Conservation (phyloP, 1,284 basidiomycete species). For the Papiliotrema fonsecae region DNA sequence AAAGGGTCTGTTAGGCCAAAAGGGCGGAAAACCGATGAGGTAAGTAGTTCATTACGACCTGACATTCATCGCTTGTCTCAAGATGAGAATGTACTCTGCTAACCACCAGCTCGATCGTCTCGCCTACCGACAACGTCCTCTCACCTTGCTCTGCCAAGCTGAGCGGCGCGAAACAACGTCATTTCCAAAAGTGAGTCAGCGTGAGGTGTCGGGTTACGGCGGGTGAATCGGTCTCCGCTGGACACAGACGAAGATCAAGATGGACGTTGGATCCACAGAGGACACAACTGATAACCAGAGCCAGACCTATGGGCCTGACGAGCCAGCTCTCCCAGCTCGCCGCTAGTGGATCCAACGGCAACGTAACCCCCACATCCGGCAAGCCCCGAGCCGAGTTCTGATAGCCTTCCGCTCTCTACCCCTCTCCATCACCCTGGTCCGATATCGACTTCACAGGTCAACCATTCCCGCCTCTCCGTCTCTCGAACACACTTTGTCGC, state of each 20-base stretch:
- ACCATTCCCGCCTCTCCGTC: neutral
- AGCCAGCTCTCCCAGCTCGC: slow-evolving; percentile 41
- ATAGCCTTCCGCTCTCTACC: neutral
- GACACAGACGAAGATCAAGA: too few relatives aligned
- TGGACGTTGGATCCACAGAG: too few relatives aligned
- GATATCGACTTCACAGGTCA: neutral
- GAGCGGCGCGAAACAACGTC: slow-evolving; percentile 80
- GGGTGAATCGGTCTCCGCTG: too few relatives aligned
- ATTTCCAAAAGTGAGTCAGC: slow-evolving; percentile 71
- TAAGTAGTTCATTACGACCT: slow-evolving; percentile 13
- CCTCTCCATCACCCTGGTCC: neutral
- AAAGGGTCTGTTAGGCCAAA: slow-evolving; percentile 41
- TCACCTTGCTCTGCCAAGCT: slow-evolving; percentile 86
- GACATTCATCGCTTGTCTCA: neutral
- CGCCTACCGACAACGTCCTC: slow-evolving; percentile 86
- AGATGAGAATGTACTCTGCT: neutral
- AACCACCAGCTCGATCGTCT: slow-evolving; percentile 57
- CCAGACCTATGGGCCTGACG: slow-evolving; percentile 34
- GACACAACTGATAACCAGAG: slow-evolving; percentile 18
- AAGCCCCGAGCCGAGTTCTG: slow-evolving; percentile 35
- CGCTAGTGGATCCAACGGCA: slow-evolving; percentile 13
- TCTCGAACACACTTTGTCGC: neutral
- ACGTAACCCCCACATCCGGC: slow-evolving; percentile 6
- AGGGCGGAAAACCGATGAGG: slow-evolving; percentile 22
- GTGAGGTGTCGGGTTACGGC: too few relatives aligned